Conservation (phyloP, 352 stramenopile species). For the Phytophthora kernoviae region DNA sequence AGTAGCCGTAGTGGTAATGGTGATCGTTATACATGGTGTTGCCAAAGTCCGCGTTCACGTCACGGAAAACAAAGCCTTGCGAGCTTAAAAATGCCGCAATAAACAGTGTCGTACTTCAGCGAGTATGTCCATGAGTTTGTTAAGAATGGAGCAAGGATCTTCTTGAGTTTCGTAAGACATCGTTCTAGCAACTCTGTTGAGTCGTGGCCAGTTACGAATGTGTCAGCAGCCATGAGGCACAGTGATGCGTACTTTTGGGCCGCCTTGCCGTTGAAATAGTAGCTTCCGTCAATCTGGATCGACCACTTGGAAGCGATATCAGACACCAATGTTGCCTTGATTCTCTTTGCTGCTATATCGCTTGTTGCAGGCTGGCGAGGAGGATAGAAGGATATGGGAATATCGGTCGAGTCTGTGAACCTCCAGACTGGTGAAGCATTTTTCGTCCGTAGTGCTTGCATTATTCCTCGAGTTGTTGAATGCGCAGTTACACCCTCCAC, state of each 20-base stretch:
- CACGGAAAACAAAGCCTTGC: slow-evolving; percentile 29
- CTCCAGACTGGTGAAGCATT: slow-evolving; percentile 31
- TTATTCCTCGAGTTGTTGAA: slow-evolving; percentile 50
- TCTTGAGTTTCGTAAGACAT: slow-evolving; percentile 30
- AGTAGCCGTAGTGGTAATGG: slow-evolving; percentile 44
- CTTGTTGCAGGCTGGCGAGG: slow-evolving; percentile 11
- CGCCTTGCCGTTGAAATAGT: slow-evolving; percentile 45
- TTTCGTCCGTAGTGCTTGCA: slow-evolving; percentile 37
- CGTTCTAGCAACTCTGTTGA: not conserved
- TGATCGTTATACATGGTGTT: slow-evolving; percentile 49
- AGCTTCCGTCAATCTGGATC: slow-evolving; percentile 28
- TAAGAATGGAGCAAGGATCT: slow-evolving; percentile 27
- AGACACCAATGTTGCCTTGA: slow-evolving; percentile 23
- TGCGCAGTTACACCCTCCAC: slow-evolving; percentile 15
- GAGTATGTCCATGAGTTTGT: slow-evolving; percentile 33
- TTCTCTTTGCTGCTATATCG: slow-evolving; percentile 15
- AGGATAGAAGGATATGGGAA: slow-evolving; percentile 43
- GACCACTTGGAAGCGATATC: slow-evolving; percentile 34
- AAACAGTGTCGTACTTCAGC: slow-evolving; percentile 36
- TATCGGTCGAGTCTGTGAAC: slow-evolving; percentile 33
- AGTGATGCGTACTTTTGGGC: slow-evolving; percentile 44
- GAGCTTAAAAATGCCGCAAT: slow-evolving; percentile 38
- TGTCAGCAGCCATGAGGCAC: slow-evolving; percentile 36
- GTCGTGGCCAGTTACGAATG: slow-evolving; percentile 17
- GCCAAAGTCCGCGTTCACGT: slow-evolving; percentile 40